These are phyloP conservation scores for Myriosclerotinia duriaeana DNA, from an alignment of 2,329 filamentous ascomycete species.

Conservation along the genomic window DNA sequence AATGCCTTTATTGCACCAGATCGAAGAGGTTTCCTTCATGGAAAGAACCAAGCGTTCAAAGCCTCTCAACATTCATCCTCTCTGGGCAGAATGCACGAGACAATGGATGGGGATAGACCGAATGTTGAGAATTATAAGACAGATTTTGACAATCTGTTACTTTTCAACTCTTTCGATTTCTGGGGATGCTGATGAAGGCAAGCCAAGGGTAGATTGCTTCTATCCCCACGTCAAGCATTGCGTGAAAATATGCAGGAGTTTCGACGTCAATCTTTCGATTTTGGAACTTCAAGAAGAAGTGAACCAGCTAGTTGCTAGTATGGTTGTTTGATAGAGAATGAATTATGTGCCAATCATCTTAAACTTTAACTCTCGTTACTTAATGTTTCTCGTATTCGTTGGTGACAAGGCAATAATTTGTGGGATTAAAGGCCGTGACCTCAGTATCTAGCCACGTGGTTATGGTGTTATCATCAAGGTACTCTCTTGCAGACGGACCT, in stretches of 20 bases:
- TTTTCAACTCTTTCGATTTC: not conserved
- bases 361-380: too few species aligned
- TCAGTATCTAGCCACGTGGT: too few species aligned
- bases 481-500: too few species aligned
- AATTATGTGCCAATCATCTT: too few species aligned
- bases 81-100: constrained; percentile 5
- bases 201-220: not conserved
- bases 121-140: not conserved
- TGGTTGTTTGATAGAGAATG: too few species aligned
- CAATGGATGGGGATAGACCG: constrained; percentile 7
- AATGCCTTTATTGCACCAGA: not conserved
- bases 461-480: too few species aligned
- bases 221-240: constrained; percentile 10
- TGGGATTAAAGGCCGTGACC: too few species aligned
- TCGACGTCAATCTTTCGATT: not conserved
- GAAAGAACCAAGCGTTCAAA: not conserved
- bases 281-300: not conserved
- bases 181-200: not conserved
- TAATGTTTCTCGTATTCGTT: too few species aligned
- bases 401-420: too few species aligned
- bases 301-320: not conserved
- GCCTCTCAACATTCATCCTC: not conserved
- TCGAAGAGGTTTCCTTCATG: constrained; percentile 5
- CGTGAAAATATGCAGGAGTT: not conserved
- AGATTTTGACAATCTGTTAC: not conserved